Evolutionary conservation across 2,329 filamentous ascomycete species (phyloP), one percentile per base, ranked within the genome.

Genomic region (Claviceps africana): DNA sequence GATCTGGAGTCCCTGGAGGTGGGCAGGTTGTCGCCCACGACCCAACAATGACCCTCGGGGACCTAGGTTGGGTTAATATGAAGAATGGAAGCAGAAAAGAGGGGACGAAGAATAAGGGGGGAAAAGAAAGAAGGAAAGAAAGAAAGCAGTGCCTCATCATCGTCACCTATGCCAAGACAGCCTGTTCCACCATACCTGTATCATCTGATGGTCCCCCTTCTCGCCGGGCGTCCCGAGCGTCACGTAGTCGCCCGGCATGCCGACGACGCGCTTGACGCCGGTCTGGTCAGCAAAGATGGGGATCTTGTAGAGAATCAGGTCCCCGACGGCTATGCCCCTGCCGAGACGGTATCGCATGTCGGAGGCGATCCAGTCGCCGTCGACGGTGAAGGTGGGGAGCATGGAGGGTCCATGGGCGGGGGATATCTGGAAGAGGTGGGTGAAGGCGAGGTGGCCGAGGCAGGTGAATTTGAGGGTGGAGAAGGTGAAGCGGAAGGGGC

Each of bases 21-120:
- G 3, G 81, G 75, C 55, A 95, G 64, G 66, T 97, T 97, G 67
- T 98, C 93, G 2, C 93, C 93, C 2, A 82, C 79, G 7, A 96
- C 72, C 81, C 88, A 97, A 61, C 89, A 94, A 72, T 98, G 93
- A 1, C 93, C 93, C 62, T 86, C 75, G 0, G 93, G 93, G 17
- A 98, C 81, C 86, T 94, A 61, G n/a, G 52, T n/a, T 5, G 28
- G 10, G 22, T 28, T 28, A 45, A n/a, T 22, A n/a, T 19, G 1
- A 45, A n/a, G 17, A 17, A 17, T 25, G 42, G 6, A 28, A 45
- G 43, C 1, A 13, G 22, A 30, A 44, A 17, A 44, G 13, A 9
- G n/a, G 1, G n/a, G 28, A 13, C 15, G 4, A 28, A 10, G 1
- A 42, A 28, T 11, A 28, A 4, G 28, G 21, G 15, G 11, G 21